Percentiles rank a stretch among this genome's conserved stretches.
These are phyloP conservation scores for Paralagenidium karlingii DNA, from an alignment of 352 stramenopile species.

Conservation along the genomic window DNA sequence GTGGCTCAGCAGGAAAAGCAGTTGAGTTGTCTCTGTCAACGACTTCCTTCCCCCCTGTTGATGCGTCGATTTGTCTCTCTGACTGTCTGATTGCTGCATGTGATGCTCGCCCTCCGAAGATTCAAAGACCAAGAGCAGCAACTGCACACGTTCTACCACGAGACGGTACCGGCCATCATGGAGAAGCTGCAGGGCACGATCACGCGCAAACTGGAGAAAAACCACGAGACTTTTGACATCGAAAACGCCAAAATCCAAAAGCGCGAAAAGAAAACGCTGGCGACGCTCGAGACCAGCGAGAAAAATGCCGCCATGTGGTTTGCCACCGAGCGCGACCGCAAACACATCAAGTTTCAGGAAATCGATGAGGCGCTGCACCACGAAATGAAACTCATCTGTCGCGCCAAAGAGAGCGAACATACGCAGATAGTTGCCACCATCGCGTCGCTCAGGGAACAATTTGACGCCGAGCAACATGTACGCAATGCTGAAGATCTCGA, in stretches of 20 bases:
- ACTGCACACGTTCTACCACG: conserved; percentile 61
- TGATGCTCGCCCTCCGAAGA: conserved; percentile 8
- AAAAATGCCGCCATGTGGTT: conserved; percentile 43
- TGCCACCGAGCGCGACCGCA: conserved; percentile 48
- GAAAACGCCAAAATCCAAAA: conserved; percentile 89
- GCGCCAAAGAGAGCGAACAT: conserved; percentile 31
- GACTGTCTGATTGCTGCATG: no score
- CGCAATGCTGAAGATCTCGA: conserved; percentile 58
- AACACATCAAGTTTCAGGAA: conserved; percentile 38
- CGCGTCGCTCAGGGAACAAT: conserved; percentile 30
- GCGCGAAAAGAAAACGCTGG: conserved; percentile 80
- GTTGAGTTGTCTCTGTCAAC: conserved; percentile 21
- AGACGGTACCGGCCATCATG: conserved; percentile 81
- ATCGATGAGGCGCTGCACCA: conserved; percentile 50
- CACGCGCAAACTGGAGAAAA: conserved; percentile 82
- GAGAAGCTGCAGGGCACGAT: conserved; percentile 79
- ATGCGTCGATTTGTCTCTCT: no score
- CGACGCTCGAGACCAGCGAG: conserved; percentile 51
- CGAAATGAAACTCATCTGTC: conserved; percentile 57
- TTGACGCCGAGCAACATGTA: conserved; percentile 27
- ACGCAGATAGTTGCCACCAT: conserved; percentile 28
- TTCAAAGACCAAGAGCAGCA: conserved; percentile 33
- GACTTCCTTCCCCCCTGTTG: no score
- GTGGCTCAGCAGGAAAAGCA: conserved; percentile 30
- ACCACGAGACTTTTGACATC: conserved; percentile 87